Base-by-base conservation (phyloP, 176 grass and related monocot genomes). In the Elaeis guineensis region DNA sequence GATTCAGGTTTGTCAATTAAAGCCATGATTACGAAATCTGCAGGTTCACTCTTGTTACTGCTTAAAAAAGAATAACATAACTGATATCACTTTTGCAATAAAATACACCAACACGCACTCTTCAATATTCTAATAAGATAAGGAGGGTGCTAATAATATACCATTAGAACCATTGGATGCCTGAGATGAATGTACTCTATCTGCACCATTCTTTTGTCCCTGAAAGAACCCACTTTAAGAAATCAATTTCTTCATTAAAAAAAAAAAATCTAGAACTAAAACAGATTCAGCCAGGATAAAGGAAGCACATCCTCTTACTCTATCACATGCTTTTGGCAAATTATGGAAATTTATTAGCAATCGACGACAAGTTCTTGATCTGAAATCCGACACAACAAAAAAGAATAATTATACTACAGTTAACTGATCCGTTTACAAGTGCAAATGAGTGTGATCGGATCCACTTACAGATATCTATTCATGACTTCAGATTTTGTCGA, bases 321-420 rank as follows among this genome's bases (percentile, higher is more conserved):
- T 53, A 6, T 57, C 61, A 51, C 67, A 61, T 16, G 53, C 35
- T 67, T 61, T 61, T 56, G 20, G 55, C 5, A 52, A 50, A 69
- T 51, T 52, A 21, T 51, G 64, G 64, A 72, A 80, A 50, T 72
- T 52, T 24, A 75, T 52, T 24, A 75, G 11, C 49, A 68, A 72
- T 26, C 76, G 64, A 52, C 77, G 61, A 78, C 69, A 69, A 24
- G 61, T 62, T 74, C 73, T 79, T 69, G 29, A 78, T 78, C 88
- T 91, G 66, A 77, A 71, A 65, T 57, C 35, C 51, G 29, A 0
- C 3, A 52, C 29, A 22, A 3, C 11, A 29, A 52, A 77, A 21
- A 15, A 20, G 14, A 49, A 62, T 44, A 12, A 44, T 44, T 44
- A 12, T 12, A 44, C 35, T 14, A 2, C 11, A 44, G 14, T 44